Base-by-base conservation (phyloP, 768 basidiomycete species). In the Termitomyces titanicus region DNA sequence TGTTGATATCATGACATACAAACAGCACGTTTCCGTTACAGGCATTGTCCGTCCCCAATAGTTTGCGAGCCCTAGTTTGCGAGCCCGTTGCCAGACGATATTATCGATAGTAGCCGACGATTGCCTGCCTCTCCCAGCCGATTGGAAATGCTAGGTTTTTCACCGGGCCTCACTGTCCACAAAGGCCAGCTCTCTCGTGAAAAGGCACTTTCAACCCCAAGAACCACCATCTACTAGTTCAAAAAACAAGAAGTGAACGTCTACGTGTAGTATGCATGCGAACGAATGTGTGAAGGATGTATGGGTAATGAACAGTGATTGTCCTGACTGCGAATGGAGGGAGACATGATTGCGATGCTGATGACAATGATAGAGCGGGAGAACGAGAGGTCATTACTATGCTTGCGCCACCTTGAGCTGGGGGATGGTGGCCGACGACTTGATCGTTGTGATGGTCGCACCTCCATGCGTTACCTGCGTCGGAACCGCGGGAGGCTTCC, bases 401-500 rank as follows among this genome's bases (percentile, higher is more conserved):
- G 38, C 37, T 22, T 53, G 50, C 12, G 56, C 46, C 1, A 48
- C 46, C 51, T 57, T 57, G 7, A 53, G 17, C 12, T 45, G 40
- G 34, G 56, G 44, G 5, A 47, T 15, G 35, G 24, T 42, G 17
- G 68, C 72, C 8, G 79, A 79, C 3, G 78, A 76, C 59, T 73
- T 70, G 38, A 88, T 86, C 1, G 84, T 74, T 7, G 83, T 83
- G 33, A 88, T 83, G 34, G 80, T 81, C 20, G 76, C 79, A 9
- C 82, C 84, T 13, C 78, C 63, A 52, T 78, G 74, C 0, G 77
- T 78, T 47, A 66, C 73, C 29, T 72, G 74, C 1, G 78, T 70
- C 10, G 89, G 87, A 43, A 86, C 75, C 15, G 88, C 85, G 33
- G 89, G 89, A 1, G 89, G 83, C 61, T 87, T 88, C 63, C 89